Evolutionary conservation across 495 filamentous ascomycete species (phyloP).

Genomic region (Aspergillus nidulans): DNA sequence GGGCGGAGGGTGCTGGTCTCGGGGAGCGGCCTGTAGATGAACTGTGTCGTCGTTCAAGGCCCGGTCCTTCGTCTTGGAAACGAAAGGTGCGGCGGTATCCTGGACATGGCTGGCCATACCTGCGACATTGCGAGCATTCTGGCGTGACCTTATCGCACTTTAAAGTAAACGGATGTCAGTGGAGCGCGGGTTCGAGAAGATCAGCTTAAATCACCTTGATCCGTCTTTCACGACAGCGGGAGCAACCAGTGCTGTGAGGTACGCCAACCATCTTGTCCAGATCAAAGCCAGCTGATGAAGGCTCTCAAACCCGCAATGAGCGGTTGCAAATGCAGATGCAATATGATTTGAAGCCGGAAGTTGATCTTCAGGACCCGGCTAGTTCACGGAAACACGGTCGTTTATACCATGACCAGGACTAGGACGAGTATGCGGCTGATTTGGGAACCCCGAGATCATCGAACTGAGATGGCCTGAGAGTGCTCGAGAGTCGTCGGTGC

Average conservation of each 20-base stretch:
- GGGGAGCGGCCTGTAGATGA: slow-evolving; percentile 11
- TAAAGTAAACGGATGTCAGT: background rate
- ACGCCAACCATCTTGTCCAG: slow-evolving; percentile 32
- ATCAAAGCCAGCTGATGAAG: background rate
- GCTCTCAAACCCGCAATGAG: no score
- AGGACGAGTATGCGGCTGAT: background rate
- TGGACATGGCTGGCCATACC: slow-evolving; percentile 34
- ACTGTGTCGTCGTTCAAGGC: slow-evolving; percentile 24
- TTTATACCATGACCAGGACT: background rate
- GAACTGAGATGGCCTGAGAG: background rate
- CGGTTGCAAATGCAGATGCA: background rate
- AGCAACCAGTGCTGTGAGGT: slow-evolving; percentile 36
- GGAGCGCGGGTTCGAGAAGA: background rate
- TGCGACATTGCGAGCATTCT: slow-evolving; percentile 31
- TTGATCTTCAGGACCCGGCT: background rate
- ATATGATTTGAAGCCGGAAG: background rate
- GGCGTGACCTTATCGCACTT: slow-evolving; percentile 35
- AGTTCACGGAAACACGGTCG: background rate
- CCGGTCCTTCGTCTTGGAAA: slow-evolving; percentile 36
- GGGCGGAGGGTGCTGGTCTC: slow-evolving; percentile 3
- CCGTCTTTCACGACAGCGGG: slow-evolving; percentile 33
- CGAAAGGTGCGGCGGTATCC: slow-evolving; percentile 33
- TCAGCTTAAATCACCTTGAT: slow-evolving; percentile 26
- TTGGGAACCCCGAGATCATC: background rate
- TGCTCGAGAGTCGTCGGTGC: background rate